phyloP scores from a whole-genome alignment of 2,329 filamentous ascomycete genomes.

The Penicillium sp. region DNA sequence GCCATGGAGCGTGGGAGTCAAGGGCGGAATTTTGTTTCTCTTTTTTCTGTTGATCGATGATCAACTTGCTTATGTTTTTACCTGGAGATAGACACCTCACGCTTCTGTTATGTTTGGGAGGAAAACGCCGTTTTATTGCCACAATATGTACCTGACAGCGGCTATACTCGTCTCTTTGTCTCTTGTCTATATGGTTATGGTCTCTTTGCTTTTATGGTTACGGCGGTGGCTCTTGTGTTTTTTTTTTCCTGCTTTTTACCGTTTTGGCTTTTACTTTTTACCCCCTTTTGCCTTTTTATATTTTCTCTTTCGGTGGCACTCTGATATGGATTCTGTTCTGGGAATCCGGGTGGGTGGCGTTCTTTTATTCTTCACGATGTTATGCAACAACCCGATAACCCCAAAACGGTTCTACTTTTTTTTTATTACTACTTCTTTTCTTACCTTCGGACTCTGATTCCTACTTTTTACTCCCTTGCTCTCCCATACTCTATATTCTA shows the following conservation, averaged over 20 bases:
- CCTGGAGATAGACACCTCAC: slow-evolving; percentile 18
- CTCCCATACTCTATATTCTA: not conserved
- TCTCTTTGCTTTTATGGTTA: slow-evolving; percentile 6
- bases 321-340: slow-evolving; percentile 12
- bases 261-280: not conserved
- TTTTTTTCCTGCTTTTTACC: not conserved
- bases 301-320: slow-evolving; percentile 8
- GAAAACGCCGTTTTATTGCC: slow-evolving; percentile 1
- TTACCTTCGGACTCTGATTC: not conserved
- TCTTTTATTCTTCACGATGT: slow-evolving; percentile 25
- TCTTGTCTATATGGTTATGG: slow-evolving; percentile 10
- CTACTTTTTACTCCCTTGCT: not conserved
- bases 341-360: slow-evolving; percentile 19
- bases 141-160: slow-evolving; percentile 1
- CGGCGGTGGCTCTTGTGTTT: slow-evolving; percentile 1
- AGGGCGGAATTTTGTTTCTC: not conserved
- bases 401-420: slow-evolving; percentile 10
- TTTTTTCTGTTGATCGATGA: not conserved
- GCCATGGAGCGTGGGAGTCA: slow-evolving; percentile 7
- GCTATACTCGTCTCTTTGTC: slow-evolving; percentile 2
- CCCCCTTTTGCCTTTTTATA: not conserved
- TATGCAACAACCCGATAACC: slow-evolving; percentile 18
- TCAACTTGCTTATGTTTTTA: slow-evolving; percentile 5
- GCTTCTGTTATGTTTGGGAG: slow-evolving; percentile 9
- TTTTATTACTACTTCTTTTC: not conserved